Evolutionary conservation across 1,139 yeast genomes (phyloP).

Genomic region (Meyerozyma smithsonii): DNA sequence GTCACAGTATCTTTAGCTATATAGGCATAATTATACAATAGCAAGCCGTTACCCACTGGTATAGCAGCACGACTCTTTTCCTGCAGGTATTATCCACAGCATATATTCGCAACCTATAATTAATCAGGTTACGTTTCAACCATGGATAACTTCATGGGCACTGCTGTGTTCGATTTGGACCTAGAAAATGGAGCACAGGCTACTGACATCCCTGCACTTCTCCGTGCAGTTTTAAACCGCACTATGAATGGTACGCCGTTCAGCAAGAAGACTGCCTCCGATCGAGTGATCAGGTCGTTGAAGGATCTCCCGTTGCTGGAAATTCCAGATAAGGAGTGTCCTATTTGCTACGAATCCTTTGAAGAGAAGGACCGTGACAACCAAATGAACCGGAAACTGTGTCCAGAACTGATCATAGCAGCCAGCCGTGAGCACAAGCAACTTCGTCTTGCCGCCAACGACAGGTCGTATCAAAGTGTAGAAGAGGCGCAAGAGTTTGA

Average conservation of each 20-base stretch:
- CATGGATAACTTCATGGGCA: conserved; percentile 17
- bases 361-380: conserved; percentile 11
- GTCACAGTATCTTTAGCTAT: conserved; percentile 47
- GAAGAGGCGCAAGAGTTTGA: conserved; percentile 20
- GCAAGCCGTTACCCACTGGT: too few species aligned
- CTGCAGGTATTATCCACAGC: neutral
- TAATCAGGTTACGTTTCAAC: neutral
- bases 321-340: conserved; percentile 28
- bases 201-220: conserved; percentile 31
- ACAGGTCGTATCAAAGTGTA: conserved; percentile 6
- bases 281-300: conserved; percentile 36
- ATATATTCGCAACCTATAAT: neutral
- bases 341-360: conserved; percentile 40
- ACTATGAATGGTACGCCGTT: conserved; percentile 29
- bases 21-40: neutral
- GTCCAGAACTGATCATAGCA: conserved; percentile 1
- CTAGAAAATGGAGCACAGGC: conserved; percentile 20
- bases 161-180: conserved; percentile 25
- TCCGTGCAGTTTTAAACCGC: conserved; percentile 35
- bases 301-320: conserved; percentile 19
- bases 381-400: neutral
- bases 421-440: neutral
- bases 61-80: too few species aligned
- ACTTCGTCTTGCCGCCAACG: neutral
- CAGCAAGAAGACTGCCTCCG: conserved; percentile 31